A percentile compares a stretch with the other conserved stretches of the same genome.
Evolutionary conservation across 1,139 yeast species (phyloP).

Genomic region (Zhuliangozyma blackwelliae): DNA sequence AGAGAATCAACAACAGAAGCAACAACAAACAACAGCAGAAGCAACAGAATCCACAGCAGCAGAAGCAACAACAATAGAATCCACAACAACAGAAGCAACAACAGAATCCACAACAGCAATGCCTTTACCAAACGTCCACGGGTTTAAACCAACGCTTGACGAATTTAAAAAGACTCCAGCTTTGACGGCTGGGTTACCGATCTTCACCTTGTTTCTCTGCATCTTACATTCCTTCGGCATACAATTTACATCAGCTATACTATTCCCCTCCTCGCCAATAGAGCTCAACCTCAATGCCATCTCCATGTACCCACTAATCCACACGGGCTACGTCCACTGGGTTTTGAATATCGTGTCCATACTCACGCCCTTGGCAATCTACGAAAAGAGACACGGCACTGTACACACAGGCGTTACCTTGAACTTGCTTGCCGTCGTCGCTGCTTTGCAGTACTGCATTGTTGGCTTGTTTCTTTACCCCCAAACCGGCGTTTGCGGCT

Average conservation of each 20-base stretch:
- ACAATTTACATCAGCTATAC: conserved; percentile 18
- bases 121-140: too few relatives aligned
- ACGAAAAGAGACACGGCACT: conserved; percentile 78
- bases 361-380: conserved; percentile 58
- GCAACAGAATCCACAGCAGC: too few relatives aligned
- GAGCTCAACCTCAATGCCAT: conserved; percentile 57
- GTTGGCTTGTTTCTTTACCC: conserved; percentile 54
- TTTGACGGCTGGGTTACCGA: conserved; percentile 56
- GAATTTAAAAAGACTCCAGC: conserved; percentile 41
- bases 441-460: conserved; percentile 64
- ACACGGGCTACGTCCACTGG: conserved; percentile 59
- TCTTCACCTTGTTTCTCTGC: conserved; percentile 47
- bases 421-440: conserved; percentile 64
- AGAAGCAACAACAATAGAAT: too few relatives aligned
- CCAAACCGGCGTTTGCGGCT: conserved; percentile 54
- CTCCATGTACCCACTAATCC: conserved; percentile 75
- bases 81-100: too few relatives aligned
- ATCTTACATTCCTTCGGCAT: conserved; percentile 19
- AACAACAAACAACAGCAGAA: too few relatives aligned
- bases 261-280: conserved; percentile 57
- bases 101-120: too few relatives aligned
- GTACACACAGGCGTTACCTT: conserved; percentile 81
- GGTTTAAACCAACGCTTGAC: background rate
- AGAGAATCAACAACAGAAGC: too few relatives aligned
- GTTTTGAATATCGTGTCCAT: conserved; percentile 57